Evolutionary conservation across 2,329 filamentous ascomycete species (phyloP).

Genomic region (Phyllosticta citribraziliensis): DNA sequence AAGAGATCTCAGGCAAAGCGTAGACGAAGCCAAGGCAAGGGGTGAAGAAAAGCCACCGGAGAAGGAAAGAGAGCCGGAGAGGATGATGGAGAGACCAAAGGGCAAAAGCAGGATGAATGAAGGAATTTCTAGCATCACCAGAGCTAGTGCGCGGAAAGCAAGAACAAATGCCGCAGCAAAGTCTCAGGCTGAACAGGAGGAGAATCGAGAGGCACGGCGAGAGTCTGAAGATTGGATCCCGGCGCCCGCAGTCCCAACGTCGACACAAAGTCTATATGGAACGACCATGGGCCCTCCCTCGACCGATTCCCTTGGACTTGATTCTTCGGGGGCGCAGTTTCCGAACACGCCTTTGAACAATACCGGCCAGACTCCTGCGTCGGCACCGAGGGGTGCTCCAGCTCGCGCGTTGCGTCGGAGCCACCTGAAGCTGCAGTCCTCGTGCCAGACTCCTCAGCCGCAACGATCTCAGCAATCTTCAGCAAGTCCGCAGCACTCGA

Average conservation of each 20-base stretch:
- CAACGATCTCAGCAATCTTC: constrained; percentile 17
- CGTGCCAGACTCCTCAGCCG: constrained; percentile 15
- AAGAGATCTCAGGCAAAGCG: constrained; percentile 31
- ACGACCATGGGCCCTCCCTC: not conserved
- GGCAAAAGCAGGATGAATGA: constrained; percentile 20
- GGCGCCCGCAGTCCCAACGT: constrained; percentile 16
- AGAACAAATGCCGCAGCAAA: constrained; percentile 11
- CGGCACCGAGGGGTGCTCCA: constrained; percentile 1
- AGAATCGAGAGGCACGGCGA: constrained; percentile 22
- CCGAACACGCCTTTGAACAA: constrained; percentile 11
- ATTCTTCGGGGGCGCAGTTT: constrained; percentile 12
- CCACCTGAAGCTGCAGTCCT: constrained; percentile 13
- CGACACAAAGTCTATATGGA: constrained; percentile 9
- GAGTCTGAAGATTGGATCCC: constrained; percentile 26
- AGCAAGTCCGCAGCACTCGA: constrained; percentile 15
- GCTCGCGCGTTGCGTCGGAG: not conserved
- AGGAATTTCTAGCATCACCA: constrained; percentile 15
- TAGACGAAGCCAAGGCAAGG: constrained; percentile 43
- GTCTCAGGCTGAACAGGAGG: constrained; percentile 12
- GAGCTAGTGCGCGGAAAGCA: constrained; percentile 13
- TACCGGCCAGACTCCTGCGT: not conserved
- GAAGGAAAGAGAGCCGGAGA: constrained; percentile 15
- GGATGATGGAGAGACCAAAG: constrained; percentile 11
- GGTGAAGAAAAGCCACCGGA: constrained; percentile 31
- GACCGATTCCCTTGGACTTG: not conserved